Evolutionary conservation across 768 basidiomycete species (phyloP), one percentile per base, ranked within the genome.

Genomic region (Lactarius hatsudake): DNA sequence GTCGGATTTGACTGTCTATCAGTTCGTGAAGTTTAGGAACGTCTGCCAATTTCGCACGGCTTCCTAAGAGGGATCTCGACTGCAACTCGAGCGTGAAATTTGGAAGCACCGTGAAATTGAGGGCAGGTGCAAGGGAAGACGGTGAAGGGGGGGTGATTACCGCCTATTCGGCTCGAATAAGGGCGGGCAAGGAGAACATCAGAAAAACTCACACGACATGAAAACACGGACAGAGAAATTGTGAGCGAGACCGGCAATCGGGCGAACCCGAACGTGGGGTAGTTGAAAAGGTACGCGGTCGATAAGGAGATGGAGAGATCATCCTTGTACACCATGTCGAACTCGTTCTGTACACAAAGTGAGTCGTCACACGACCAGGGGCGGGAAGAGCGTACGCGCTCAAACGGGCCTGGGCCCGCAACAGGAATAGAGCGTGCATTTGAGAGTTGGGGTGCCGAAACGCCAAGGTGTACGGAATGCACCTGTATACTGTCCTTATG

Each of bases 21-120:
- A 99, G 82, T 75, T 99, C 96, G 71, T 98, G 96, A 18, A 98
- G 81, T 77, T 99, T 99, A 30, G 97, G 96, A 1, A 99, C 92
- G 73, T 99, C 95, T 67, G 94, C 94, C 1, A 99, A 83, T 78
- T 98, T 97, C n/a, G 97, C 96, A 55, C 96, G 87, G 71, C 93
- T 95, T 23, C 97, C 97, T 81, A 98, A 88, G 5, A 98, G 83
- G 32, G 95, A 98, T 8, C 88, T 93, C 13, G 93, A 95, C 59
- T 89, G 86, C 53, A 99, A 81, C 72, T 91, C 87, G 23, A 99
- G 86, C 18, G 86, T 86, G 73, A 99, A 97, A 73, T 93, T 88
- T 2, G 94, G 90, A 30, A 91, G 86, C 26, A 99, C 84, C 36
- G 86, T 86, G 42, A 96, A 74, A 1, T 87, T 86, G 64, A 96